phyloP scores from a whole-genome alignment of 169 alveolate genomes.

The Eimeria maxima region DNA sequence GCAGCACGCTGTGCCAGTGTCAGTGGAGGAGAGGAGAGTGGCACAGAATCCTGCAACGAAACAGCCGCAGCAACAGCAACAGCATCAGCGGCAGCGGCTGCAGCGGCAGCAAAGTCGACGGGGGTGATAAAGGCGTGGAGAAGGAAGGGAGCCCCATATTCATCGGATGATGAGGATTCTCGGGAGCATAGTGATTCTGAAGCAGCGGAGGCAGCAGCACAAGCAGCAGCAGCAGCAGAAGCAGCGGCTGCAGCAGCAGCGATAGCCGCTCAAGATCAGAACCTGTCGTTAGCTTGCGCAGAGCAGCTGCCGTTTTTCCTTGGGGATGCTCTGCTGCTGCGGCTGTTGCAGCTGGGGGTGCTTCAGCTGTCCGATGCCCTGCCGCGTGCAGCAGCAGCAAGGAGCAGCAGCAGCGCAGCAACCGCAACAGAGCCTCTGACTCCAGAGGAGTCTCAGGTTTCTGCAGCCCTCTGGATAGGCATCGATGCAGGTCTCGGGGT shows the following conservation, averaged over 20 bases:
- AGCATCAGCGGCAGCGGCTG: not conserved
- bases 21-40: not conserved
- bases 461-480: slow-evolving; percentile 51
- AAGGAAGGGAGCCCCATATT: not conserved
- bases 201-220: not conserved
- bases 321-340: slow-evolving; percentile 66
- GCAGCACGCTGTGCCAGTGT: not conserved
- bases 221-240: too few species aligned
- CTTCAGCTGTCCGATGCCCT: too few species aligned
- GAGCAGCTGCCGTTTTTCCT: slow-evolving; percentile 64
- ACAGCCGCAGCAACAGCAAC: not conserved
- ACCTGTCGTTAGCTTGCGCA: not conserved
- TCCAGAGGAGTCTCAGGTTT: slow-evolving; percentile 5
- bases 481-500: not conserved
- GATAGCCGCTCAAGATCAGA: not conserved
- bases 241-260: slow-evolving; percentile 63
- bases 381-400: too few species aligned
- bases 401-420: too few species aligned
- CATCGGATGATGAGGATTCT: not conserved
- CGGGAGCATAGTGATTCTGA: not conserved
- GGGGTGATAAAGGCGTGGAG: not conserved
- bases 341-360: slow-evolving; percentile 1
- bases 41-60: not conserved
- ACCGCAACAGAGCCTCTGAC: not conserved
- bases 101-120: not conserved